phyloP scores from a whole-genome alignment of 345 rosid species.

The Corchorus olitorius region DNA sequence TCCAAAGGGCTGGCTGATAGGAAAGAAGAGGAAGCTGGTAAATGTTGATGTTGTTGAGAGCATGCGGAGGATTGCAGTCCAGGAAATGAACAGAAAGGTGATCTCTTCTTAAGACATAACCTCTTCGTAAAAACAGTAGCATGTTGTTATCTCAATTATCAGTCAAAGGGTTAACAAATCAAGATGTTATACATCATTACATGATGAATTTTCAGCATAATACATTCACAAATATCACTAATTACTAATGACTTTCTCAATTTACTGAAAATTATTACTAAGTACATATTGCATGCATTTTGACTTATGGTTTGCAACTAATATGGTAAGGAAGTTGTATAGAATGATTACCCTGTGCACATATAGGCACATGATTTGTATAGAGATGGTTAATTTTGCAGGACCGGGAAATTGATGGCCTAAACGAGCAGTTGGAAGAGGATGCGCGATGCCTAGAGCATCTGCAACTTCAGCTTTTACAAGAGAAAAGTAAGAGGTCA shows the following conservation, averaged over 20 bases:
- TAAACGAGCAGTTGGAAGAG: constrained; percentile 92
- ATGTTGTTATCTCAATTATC: background rate
- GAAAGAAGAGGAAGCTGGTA: constrained; percentile 91
- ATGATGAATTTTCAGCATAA: background rate
- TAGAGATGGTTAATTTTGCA: constrained; percentile 28
- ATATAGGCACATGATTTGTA: background rate
- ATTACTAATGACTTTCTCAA: background rate
- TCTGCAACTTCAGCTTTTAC: constrained; percentile 76
- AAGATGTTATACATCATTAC: background rate
- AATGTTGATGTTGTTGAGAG: constrained; percentile 95
- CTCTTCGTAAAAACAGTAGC: background rate
- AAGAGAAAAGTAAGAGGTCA: constrained; percentile 74
- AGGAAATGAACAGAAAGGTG: constrained; percentile 95
- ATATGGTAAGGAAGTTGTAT: background rate
- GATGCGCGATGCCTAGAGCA: constrained; percentile 81
- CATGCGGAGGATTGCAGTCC: constrained; percentile 95
- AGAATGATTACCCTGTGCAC: background rate
- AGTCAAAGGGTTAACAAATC: background rate
- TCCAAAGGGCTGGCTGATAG: constrained; percentile 92
- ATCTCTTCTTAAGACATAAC: constrained; percentile 12
- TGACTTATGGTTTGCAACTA: constrained; percentile 6
- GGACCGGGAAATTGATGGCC: constrained; percentile 89
- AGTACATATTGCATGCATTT: background rate
- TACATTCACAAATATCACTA: background rate
- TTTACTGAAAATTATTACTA: background rate